Evolutionary conservation across 345 rosid species (phyloP).

Genomic region (Sonneratia alba): DNA sequence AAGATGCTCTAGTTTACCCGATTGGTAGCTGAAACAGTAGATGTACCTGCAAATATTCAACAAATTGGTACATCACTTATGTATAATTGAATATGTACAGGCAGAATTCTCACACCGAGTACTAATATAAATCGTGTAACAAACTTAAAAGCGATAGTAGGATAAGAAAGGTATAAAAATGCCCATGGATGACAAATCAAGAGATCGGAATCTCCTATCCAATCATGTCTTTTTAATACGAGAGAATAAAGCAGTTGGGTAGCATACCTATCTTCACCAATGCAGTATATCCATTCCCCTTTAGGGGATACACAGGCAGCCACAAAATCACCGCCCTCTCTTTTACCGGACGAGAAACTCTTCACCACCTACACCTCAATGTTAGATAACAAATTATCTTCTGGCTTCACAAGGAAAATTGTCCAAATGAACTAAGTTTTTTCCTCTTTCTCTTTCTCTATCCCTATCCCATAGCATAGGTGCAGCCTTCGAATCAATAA

Average conservation of each 20-base stretch:
- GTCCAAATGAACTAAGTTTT: not conserved
- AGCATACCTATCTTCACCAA: slow-evolving; percentile 80
- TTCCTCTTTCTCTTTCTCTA: too few species aligned
- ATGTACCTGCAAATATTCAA: slow-evolving; percentile 43
- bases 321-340: slow-evolving; percentile 91
- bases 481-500: too few species aligned
- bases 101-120: too few species aligned
- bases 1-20: slow-evolving; percentile 93
- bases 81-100: too few species aligned
- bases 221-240: not conserved
- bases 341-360: slow-evolving; percentile 96
- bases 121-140: not conserved
- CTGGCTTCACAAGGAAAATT: not conserved
- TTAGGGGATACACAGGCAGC: slow-evolving; percentile 91
- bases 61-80: not conserved
- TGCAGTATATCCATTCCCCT: slow-evolving; percentile 95
- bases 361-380: slow-evolving; percentile 65
- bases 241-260: not conserved
- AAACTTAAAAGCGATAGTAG: not conserved
- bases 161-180: not conserved
- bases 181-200: not conserved
- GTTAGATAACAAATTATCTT: slow-evolving; percentile 9
- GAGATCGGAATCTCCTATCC: not conserved
- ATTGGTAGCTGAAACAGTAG: slow-evolving; percentile 91
- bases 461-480: too few species aligned